Percentiles rank a stretch among this genome's conserved stretches.
Conservation (phyloP, 306 rosid genomes). For the Prunus kanzakura region DNA sequence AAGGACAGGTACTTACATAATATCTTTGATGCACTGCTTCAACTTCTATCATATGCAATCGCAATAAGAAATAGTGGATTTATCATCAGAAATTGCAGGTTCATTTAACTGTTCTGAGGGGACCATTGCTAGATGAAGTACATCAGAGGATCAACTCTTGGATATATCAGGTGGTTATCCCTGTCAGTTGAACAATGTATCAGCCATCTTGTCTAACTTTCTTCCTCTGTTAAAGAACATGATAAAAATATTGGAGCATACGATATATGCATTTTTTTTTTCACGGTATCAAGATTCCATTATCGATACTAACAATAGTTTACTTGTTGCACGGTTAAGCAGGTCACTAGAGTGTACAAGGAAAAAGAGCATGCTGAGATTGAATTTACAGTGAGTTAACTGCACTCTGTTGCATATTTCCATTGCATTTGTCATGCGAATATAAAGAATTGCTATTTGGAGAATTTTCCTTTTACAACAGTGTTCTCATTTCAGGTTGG, state of each 20-base stretch:
- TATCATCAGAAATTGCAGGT: conserved; percentile 23
- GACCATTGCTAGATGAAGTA: conserved; percentile 41
- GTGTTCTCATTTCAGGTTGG: conserved; percentile 30
- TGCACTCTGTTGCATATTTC: not conserved
- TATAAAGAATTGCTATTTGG: not conserved
- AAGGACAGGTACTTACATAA: conserved; percentile 20
- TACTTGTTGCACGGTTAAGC: not conserved
- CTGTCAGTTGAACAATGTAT: not conserved
- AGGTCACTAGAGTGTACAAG: conserved; percentile 48
- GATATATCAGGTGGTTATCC: conserved; percentile 40
- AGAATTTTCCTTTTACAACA: not conserved
- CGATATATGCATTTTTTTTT: not conserved
- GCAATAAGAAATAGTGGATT: not conserved
- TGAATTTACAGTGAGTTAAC: conserved; percentile 33
- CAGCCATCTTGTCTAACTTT: not conserved
- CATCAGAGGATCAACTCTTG: conserved; percentile 41
- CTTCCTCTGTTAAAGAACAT: not conserved
- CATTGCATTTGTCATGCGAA: not conserved
- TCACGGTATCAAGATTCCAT: not conserved
- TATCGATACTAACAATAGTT: not conserved
- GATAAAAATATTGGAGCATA: not conserved
- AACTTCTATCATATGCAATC: not conserved
- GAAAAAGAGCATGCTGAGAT: conserved; percentile 43
- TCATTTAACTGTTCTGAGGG: conserved; percentile 33
- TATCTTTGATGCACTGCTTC: not conserved